phyloP scores from a whole-genome alignment of 257 asterid genomes.

The Solanum lycopersicoides region DNA sequence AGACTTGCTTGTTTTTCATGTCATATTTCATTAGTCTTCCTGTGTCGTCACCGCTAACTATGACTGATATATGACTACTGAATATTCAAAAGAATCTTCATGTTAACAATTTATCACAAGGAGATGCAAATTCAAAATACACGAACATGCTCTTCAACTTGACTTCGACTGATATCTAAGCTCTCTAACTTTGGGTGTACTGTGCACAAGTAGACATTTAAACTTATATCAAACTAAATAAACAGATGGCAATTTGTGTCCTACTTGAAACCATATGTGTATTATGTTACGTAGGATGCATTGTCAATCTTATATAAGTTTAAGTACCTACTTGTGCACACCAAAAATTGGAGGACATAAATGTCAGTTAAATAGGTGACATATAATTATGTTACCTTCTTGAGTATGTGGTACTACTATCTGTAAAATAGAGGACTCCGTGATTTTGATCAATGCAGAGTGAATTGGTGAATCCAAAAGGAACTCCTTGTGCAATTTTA shows the following conservation, averaged over 20 bases:
- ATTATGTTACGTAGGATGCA: neutral
- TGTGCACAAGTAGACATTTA: no score
- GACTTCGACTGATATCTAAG: neutral
- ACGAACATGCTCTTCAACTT: neutral
- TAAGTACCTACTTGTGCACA: neutral
- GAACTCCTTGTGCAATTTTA: conserved; percentile 20
- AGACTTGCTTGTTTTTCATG: conserved; percentile 17
- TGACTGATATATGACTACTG: conserved; percentile 33
- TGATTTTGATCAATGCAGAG: conserved; percentile 41
- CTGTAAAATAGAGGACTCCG: conserved; percentile 53
- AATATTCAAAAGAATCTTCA: neutral
- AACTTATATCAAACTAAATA: no score
- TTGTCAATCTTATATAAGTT: neutral
- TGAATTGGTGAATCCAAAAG: conserved; percentile 48
- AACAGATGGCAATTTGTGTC: neutral
- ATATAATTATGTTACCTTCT: conserved; percentile 38
- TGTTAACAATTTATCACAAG: neutral
- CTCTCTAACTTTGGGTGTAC: no score
- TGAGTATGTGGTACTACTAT: conserved; percentile 46
- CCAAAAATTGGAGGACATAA: neutral
- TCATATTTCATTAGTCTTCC: conserved; percentile 65
- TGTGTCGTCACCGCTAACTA: conserved; percentile 40
- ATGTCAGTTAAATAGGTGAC: neutral
- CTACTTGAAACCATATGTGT: neutral
- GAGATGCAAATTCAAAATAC: neutral